These are phyloP conservation scores for Sporothrix euskadiensis DNA, from an alignment of 2,329 filamentous ascomycete species.

Conservation along the genomic window DNA sequence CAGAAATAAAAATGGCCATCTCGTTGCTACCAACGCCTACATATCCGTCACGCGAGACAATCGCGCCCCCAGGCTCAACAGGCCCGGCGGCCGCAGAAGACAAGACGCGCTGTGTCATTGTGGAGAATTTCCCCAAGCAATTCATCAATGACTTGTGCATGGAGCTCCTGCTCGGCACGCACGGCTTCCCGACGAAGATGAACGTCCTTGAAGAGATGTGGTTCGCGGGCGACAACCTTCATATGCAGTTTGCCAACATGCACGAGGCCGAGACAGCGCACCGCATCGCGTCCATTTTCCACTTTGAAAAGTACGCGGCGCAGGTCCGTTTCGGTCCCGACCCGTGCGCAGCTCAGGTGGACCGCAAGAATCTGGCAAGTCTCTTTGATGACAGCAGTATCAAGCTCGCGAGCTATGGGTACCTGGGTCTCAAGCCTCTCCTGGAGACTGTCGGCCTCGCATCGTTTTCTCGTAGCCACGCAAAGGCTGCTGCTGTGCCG, in stretches of 20 bases:
- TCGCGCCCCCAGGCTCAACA: not conserved
- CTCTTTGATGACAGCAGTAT: not conserved
- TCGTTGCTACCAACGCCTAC: constrained; percentile 27
- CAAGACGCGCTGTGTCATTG: constrained; percentile 28
- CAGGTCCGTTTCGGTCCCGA: constrained; percentile 22
- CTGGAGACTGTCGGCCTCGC: constrained; percentile 30
- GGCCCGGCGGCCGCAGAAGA: not conserved
- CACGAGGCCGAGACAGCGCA: constrained; percentile 26
- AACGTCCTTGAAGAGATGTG: constrained; percentile 31
- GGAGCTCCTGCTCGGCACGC: constrained; percentile 24
- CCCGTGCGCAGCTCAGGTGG: constrained; percentile 21
- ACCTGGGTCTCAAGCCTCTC: constrained; percentile 28
- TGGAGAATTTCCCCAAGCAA: constrained; percentile 28
- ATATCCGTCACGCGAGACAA: constrained; percentile 27
- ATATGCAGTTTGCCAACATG: constrained; percentile 32
- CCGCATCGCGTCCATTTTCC: constrained; percentile 22
- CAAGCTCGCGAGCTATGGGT: constrained; percentile 26
- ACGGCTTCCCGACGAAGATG: not conserved
- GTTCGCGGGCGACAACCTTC: constrained; percentile 26
- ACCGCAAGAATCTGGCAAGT: not conserved
- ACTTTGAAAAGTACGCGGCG: constrained; percentile 28
- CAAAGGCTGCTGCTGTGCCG: not conserved
- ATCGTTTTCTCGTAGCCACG: constrained; percentile 22
- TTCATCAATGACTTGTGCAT: constrained; percentile 28
- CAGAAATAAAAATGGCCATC: not conserved